Evolutionary conservation across 192 early-diverging fungal genomes (phyloP), one percentile per base, ranked within the genome.

Genomic region (Diversispora eburnea): DNA sequence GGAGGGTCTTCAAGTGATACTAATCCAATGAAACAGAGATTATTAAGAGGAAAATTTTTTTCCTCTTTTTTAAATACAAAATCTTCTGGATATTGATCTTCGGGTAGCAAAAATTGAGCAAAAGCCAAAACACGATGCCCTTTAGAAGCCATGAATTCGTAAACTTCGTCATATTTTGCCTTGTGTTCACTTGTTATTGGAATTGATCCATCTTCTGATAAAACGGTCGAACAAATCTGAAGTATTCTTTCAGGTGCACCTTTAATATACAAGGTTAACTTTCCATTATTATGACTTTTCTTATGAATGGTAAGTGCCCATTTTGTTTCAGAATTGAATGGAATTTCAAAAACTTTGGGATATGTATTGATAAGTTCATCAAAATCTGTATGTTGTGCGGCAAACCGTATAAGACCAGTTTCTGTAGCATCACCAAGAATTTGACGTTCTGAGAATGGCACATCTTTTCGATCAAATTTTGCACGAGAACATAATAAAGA

Each of bases 281-380:
- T 70, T 41, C 93, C 92, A 52, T 80, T 80, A 33, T 78, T 78
- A 75, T 93, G 92, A 51, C 81, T 70, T 81, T 93, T 93, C 68
- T 84, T 77, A 77, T 97, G 94, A 71, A 98, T 92, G 8, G 93
- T 89, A 87, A 97, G 89, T 74, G 88, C 88, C 95, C 93, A 95
- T 79, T 98, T 98, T 88, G 91, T 95, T 22, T 95, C 91, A 33
- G 92, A 93, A 85, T 94, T 97, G 87, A 98, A 97, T 12, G 96
- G 95, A 49, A 97, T 89, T 81, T 97, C 96, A 83, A 96, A 92
- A 74, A 95, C 93, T 81, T 95, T 95, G 59, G 91, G 90, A 75
- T 92, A 91, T 46, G 62, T 54, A 17, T 88, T 86, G 46, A 75
- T 60, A 64, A 93, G 67, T 66, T 85, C 77, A 80, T 96, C 95